Percentiles rank a stretch among this genome's conserved stretches.
Evolutionary conservation across 768 basidiomycete genomes (phyloP).

Genomic region (Mycena metata): DNA sequence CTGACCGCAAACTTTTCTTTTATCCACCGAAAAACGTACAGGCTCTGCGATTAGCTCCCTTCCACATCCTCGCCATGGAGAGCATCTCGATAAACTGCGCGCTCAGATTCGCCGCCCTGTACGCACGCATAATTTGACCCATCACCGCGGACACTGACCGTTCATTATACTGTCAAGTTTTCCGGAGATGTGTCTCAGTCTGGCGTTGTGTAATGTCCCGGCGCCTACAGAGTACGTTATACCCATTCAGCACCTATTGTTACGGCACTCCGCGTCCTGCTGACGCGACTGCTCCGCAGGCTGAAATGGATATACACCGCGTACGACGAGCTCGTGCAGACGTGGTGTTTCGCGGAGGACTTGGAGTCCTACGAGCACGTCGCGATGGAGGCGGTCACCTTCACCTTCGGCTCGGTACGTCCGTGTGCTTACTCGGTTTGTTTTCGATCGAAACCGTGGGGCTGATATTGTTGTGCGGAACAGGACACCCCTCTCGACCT

Average conservation of each 20-base stretch:
- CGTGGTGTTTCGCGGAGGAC: slow-evolving; percentile 77
- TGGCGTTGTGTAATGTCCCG: slow-evolving; percentile 78
- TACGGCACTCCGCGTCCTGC: slow-evolving; percentile 2
- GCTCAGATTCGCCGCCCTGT: slow-evolving; percentile 77
- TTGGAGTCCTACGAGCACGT: slow-evolving; percentile 77
- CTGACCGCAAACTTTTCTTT: too few relatives aligned
- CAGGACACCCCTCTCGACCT: slow-evolving; percentile 70
- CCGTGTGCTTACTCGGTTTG: neutral
- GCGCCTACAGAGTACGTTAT: slow-evolving; percentile 74
- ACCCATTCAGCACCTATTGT: slow-evolving; percentile 3
- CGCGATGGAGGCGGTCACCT: slow-evolving; percentile 68
- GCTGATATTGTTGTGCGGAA: slow-evolving; percentile 18
- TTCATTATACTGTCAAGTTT: slow-evolving; percentile 60
- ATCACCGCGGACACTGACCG: neutral
- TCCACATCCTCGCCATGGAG: slow-evolving; percentile 82
- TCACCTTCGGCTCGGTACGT: slow-evolving; percentile 71
- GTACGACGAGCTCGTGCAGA: slow-evolving; percentile 72
- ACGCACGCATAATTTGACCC: slow-evolving; percentile 31
- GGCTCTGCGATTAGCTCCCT: slow-evolving; percentile 73
- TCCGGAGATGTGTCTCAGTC: slow-evolving; percentile 77
- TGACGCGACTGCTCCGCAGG: slow-evolving; percentile 49
- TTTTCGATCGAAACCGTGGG: slow-evolving; percentile 5
- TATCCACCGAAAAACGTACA: slow-evolving; percentile 42
- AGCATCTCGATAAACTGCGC: slow-evolving; percentile 68
- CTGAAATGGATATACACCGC: slow-evolving; percentile 70